Percentiles rank a stretch among this genome's conserved stretches.
Evolutionary conservation across 2,329 filamentous ascomycete genomes (phyloP).

Genomic region (Fusarium acutatum): DNA sequence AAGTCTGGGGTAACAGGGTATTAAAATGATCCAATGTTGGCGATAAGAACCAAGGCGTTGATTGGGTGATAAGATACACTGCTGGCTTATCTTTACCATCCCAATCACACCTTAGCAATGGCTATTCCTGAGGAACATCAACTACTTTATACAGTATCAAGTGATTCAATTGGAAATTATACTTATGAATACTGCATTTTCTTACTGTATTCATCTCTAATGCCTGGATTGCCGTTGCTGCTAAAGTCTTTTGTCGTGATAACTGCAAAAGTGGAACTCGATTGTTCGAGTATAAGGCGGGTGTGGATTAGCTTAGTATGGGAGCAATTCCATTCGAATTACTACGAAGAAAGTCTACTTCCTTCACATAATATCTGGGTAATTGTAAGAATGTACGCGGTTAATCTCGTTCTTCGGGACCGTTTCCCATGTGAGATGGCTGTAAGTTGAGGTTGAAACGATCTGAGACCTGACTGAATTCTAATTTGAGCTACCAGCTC

Average conservation of each 20-base stretch:
- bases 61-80: background rate
- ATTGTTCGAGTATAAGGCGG: background rate
- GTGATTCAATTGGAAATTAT: background rate
- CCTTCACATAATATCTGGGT: accelerated
- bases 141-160: too few species aligned
- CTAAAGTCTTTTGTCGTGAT: too few species aligned
- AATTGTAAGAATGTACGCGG: accelerated
- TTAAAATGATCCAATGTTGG: background rate
- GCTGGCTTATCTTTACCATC: background rate
- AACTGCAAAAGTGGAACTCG: background rate
- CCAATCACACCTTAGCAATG: background rate
- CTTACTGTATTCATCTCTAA: accelerated
- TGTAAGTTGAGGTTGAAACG: background rate
- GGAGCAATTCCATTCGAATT: background rate
- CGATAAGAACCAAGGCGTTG: background rate
- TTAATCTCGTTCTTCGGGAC: accelerated
- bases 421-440: background rate
- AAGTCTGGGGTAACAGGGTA: background rate
- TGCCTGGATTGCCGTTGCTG: background rate
- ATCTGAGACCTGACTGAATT: background rate
- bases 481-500: background rate
- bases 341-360: background rate
- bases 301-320: background rate
- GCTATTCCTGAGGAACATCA: too few species aligned
- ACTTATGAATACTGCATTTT: too few species aligned